Evolutionary conservation across 768 basidiomycete genomes (phyloP), one percentile per base, ranked within the genome.

Genomic region (Pulveroboletus sp.): DNA sequence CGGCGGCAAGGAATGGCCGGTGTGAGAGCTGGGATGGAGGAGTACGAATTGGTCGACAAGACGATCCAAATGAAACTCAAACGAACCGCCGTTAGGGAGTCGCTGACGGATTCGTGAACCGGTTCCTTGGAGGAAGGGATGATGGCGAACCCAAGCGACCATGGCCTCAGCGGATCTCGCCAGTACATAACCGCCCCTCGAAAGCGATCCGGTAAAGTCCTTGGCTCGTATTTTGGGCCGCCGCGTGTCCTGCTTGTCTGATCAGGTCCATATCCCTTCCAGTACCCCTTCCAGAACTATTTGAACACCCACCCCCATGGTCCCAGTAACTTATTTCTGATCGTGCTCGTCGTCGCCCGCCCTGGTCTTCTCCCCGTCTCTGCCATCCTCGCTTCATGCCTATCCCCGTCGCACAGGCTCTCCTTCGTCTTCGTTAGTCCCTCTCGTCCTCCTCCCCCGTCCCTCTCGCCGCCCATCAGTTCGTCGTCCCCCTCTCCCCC

Each of bases 11-110:
- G 8, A 8, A 35, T 46, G 62, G 53, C 66, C 66, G 66, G 44
- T 58, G 66, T 68, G 66, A 50, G 66, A 67, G 48, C 28, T 14
- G 28, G 43, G 7, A n/a, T n/a, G 38, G 14, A 41, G 33, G 33
- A 6, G 45, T 28, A 46, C 48, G 18, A 35, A 52, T 54, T 31
- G 36, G 57, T 52, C 64, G 53, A 67, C 48, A 56, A 53, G 53
- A 62, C 55, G 64, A 65, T 55, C 51, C 15, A 57, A 63, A 67
- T 59, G 60, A 64, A 60, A 65, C 63, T 48, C 57, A 63, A 63
- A 60, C 57, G 51, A 46, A 51, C 53, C 59, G 66, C 61, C 17
- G 64, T 56, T 62, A 57, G 61, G 42, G 58, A 50, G 53, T 50
- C 54, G 47, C 59, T 54, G 54, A 55, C 53, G 57, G 57, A 48